Evolutionary conservation across 768 basidiomycete species (phyloP), one percentile per base, ranked within the genome.

Genomic region (Mycena rosella): DNA sequence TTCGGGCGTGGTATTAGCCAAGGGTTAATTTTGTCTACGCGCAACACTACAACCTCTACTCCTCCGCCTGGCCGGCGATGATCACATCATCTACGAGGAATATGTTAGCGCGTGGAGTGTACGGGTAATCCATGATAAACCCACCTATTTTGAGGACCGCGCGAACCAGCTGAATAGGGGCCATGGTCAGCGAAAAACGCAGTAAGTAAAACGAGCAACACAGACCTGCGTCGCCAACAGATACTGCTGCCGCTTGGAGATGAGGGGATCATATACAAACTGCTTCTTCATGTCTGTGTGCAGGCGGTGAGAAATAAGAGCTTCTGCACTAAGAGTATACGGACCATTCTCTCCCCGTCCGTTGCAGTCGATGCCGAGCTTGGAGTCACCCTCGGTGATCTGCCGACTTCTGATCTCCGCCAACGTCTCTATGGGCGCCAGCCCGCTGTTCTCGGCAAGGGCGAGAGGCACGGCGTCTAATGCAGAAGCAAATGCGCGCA

Each of bases 401-500:
- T 99, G 98, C 73, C 94, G 84, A 76, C 94, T 95, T 85, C 96
- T 96, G 59, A 99, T 93, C 65, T 96, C 92, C 2, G 98, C 91
- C n/a, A 99, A 86, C 7, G 96, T 98, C 80, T 97, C 96, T 67
- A 99, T 99, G 14, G 98, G 98, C 17, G 94, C 91, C 48, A 99
- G 80, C 60, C 98, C 98, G 67, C 95, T 97, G 85, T 99, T 99
- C 81, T 99, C 98, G 17, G 98, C 98, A 14, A 99, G 86, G 5
- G 98, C 98, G 15, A 99, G 88, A 4, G 98, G 98, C 54, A 99
- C 83, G n/a, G 96, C 88, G 74, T 99, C 98, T 10, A 99, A 84
- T 17, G 98, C 97, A 36, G 94, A 93, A 5, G 98, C 88, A 78
- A 99, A 99, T n/a, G 98, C 96, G 54, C 97, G 92, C 96, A 99